These are phyloP conservation scores for Boletus rubropictus DNA, from an alignment of 768 basidiomycete genomes.

Conservation along the genomic window DNA sequence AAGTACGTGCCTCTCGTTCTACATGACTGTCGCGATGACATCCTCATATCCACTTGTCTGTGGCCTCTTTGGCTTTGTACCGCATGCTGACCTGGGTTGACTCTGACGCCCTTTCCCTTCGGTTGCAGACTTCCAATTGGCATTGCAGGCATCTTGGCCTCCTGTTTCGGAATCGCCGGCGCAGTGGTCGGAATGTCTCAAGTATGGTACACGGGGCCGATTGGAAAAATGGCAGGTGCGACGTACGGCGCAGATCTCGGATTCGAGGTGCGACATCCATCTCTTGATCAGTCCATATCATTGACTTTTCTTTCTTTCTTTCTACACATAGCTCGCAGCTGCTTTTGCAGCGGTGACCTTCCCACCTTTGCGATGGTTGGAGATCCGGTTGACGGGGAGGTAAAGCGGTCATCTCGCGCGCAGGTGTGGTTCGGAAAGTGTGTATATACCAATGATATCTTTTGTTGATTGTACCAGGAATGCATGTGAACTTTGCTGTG, in stretches of 20 bases:
- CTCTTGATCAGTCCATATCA: too few species aligned
- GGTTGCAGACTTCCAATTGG: constrained; percentile 41
- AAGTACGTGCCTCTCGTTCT: too few species aligned
- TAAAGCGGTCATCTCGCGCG: too few species aligned
- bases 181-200: constrained; percentile 52
- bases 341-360: constrained; percentile 43
- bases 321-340: constrained; percentile 34
- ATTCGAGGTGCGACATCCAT: constrained; percentile 38
- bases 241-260: constrained; percentile 46
- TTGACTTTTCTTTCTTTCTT: neutral
- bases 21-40: too few species aligned
- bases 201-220: constrained; percentile 47
- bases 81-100: neutral
- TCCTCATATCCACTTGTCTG: too few species aligned
- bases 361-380: constrained; percentile 43
- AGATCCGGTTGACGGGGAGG: constrained; percentile 40
- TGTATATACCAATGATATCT: too few species aligned
- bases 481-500: too few species aligned
- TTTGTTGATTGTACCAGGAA: too few species aligned
- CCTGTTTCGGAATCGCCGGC: constrained; percentile 41
- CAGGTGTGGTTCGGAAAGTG: too few species aligned
- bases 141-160: constrained; percentile 43
- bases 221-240: constrained; percentile 39
- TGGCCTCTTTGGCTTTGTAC: too few species aligned
- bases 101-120: neutral